Base-by-base conservation (phyloP, 192 early-diverging fungal species). In the Coemansia sp. region DNA sequence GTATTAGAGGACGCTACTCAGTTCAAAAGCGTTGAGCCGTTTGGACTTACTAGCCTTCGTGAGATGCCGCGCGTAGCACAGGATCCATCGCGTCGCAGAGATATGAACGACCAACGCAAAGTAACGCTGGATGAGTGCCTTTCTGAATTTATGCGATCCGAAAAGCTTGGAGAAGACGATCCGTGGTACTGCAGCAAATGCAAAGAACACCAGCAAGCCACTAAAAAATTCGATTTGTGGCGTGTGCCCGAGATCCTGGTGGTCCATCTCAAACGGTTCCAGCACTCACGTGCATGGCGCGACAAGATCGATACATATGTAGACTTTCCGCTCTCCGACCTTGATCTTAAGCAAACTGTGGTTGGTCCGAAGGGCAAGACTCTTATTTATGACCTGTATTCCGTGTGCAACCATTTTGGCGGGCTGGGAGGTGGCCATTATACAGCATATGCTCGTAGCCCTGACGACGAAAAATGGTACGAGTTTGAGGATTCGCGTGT, bases 401-500 rank as follows among this genome's bases (percentile, higher is more conserved):
- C 86, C 13, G 88, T 94, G 6, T 91, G 88, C 63, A 93, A 94
- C 68, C 91, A 94, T 58, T 94, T 82, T 81, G 92, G 92, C 45
- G 89, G 90, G 7, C 70, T 93, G 63, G 90, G 89, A 42, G 92
- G 91, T 51, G 92, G 92, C 29, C 92, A 94, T 68, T 94, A 93
- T 61, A 94, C 93, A 26, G 91, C 91, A 0, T 91, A 91, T 72
- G 90, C 90, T 20, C 84, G 85, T 65, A 91, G 88, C 62, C 69
- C 79, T 20, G 66, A 87, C 40, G 86, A 90, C 65, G 69, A 65
- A 43, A 29, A 84, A 37, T 93, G 93, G 93, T 93, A 92, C 74
- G 87, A 92, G 66, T 92, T 91, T 64, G 88, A 94, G 72, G 91
- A 94, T 71, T 86, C 85, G 13, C 85, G 79, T 33, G 91, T 92